phyloP scores from a whole-genome alignment of 2,329 filamentous ascomycete species.

The Septoria linicola region DNA sequence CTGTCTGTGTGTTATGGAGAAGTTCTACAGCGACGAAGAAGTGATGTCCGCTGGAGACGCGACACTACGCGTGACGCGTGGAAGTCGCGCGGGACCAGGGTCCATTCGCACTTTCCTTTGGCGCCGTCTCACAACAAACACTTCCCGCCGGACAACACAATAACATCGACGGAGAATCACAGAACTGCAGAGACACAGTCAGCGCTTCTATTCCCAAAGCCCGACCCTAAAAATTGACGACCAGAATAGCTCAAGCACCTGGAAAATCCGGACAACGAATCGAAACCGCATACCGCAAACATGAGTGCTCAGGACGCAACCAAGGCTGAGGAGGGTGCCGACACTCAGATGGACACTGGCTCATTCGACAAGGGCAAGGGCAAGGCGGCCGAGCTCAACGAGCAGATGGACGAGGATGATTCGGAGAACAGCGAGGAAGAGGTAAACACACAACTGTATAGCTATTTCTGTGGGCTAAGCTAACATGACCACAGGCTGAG shows the following conservation, averaged over 20 bases:
- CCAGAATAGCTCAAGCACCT: neutral
- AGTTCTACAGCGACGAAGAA: neutral
- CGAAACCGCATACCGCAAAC: slow-evolving; percentile 12
- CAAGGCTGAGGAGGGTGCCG: slow-evolving; percentile 28
- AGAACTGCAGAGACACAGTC: neutral
- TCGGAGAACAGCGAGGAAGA: slow-evolving; percentile 50
- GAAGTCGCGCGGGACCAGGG: slow-evolving; percentile 1
- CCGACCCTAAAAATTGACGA: neutral
- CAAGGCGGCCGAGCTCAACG: slow-evolving; percentile 67
- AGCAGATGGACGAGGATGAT: slow-evolving; percentile 37
- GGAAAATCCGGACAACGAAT: neutral
- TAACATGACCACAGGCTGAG: slow-evolving; percentile 18
- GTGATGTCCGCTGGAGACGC: slow-evolving; percentile 1
- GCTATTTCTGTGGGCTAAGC: neutral
- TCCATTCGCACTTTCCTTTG: slow-evolving; percentile 1
- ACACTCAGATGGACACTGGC: slow-evolving; percentile 44
- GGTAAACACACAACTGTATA: slow-evolving; percentile 24
- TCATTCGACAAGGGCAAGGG: slow-evolving; percentile 76
- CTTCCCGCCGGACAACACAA: slow-evolving; percentile 11
- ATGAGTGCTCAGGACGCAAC: slow-evolving; percentile 33
- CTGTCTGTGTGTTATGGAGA: slow-evolving; percentile 6
- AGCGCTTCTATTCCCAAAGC: neutral
- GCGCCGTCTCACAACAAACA: slow-evolving; percentile 10
- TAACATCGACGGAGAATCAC: neutral
- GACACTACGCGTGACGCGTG: slow-evolving; percentile 2